Percentiles rank a stretch among this genome's conserved stretches.
These are phyloP conservation scores for Daldinia caldariorum DNA, from an alignment of 495 filamentous ascomycete species.

Conservation along the genomic window DNA sequence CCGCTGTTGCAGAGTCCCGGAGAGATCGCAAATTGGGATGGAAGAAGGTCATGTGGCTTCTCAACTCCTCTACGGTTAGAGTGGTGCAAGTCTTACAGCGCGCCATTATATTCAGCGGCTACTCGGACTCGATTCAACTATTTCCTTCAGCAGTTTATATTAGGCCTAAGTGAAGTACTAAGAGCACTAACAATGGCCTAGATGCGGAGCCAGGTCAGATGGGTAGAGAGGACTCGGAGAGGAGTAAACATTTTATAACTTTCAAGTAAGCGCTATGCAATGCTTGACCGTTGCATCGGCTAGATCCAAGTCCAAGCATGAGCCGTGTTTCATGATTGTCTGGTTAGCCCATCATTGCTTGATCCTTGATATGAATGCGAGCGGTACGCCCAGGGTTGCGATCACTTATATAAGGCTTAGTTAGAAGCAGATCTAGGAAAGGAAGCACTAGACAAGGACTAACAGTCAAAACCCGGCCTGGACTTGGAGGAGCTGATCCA, in stretches of 20 bases:
- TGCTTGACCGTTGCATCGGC: background rate
- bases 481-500: too few relatives aligned
- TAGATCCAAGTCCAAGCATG: background rate
- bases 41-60: background rate
- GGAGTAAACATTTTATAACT: background rate
- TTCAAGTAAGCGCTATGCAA: background rate
- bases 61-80: conserved; percentile 21
- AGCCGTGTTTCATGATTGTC: background rate
- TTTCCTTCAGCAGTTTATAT: background rate
- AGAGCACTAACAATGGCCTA: background rate
- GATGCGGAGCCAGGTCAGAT: background rate
- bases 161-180: background rate
- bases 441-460: too few relatives aligned
- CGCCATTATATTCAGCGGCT: conserved; percentile 12
- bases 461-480: too few relatives aligned
- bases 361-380: background rate
- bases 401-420: background rate
- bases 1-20: conserved; percentile 26
- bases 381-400: too few relatives aligned
- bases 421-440: background rate
- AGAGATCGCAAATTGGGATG: conserved; percentile 33
- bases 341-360: background rate
- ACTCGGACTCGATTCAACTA: background rate
- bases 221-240: background rate
- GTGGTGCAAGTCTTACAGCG: conserved; percentile 23